A percentile compares a stretch with the other conserved stretches of the same genome.
phyloP scores from a whole-genome alignment of 73 alveolate genomes.

The Paramecium pentaurelia region DNA sequence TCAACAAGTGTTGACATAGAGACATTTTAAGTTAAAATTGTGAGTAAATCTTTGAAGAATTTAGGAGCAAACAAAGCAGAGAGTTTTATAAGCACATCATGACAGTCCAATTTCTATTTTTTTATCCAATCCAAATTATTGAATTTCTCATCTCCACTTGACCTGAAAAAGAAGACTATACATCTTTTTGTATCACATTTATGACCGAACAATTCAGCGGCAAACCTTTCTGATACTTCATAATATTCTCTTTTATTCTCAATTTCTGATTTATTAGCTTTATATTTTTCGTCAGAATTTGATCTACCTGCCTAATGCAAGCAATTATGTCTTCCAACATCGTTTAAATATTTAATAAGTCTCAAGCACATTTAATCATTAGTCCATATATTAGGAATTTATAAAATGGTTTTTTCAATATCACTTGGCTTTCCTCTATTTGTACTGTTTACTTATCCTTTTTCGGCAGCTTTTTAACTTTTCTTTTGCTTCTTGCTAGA shows the following conservation, averaged over 20 bases:
- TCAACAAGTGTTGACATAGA: neutral
- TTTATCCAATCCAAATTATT: neutral
- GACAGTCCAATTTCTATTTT: neutral
- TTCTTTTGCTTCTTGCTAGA: neutral
- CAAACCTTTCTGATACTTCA: neutral
- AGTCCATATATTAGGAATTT: neutral
- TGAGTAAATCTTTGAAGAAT: neutral
- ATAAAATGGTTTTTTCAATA: neutral
- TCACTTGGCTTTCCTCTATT: neutral
- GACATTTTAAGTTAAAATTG: neutral
- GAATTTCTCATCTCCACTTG: neutral
- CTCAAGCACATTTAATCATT: neutral
- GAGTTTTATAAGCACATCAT: neutral
- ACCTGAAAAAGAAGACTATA: neutral
- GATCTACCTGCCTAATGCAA: neutral
- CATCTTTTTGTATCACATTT: neutral
- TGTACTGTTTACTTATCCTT: neutral
- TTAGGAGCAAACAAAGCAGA: neutral
- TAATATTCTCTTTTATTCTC: neutral
- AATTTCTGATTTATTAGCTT: neutral
- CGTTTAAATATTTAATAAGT: neutral
- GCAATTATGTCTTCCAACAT: neutral
- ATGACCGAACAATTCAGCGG: neutral
- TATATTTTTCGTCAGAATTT: neutral
- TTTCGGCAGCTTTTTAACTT: neutral